These are phyloP conservation scores for Aspergillus unguis DNA, from an alignment of 2,329 filamentous ascomycete species.

Conservation along the genomic window DNA sequence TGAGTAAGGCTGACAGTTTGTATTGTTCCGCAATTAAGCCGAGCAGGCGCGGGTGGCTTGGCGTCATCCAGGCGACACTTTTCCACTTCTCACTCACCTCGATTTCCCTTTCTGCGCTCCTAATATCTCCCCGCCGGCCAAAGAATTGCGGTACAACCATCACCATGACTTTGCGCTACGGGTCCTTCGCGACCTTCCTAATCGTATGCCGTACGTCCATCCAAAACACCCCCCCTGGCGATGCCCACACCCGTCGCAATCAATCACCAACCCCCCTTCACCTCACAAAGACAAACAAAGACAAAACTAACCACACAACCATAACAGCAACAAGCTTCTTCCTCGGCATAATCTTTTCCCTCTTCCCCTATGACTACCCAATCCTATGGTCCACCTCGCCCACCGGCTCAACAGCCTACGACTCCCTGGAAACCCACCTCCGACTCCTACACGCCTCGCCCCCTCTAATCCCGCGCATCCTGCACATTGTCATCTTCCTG, in stretches of 20 bases:
- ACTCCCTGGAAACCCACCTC: slow-evolving; percentile 84
- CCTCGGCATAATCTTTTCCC: slow-evolving; percentile 94
- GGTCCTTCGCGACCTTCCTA: slow-evolving; percentile 91
- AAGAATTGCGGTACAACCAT: slow-evolving; percentile 1
- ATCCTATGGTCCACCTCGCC: slow-evolving; percentile 46
- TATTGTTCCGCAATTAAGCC: not conserved
- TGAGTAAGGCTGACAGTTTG: not conserved
- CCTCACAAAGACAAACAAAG: slow-evolving; percentile 9
- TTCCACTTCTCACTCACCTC: slow-evolving; percentile 10
- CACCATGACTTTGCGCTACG: slow-evolving; percentile 39
- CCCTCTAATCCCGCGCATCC: slow-evolving; percentile 84
- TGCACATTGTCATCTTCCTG: slow-evolving; percentile 87
- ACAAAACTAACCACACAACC: slow-evolving; percentile 10
- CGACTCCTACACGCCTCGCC: slow-evolving; percentile 88
- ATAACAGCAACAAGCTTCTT: slow-evolving; percentile 83
- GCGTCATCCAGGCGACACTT: slow-evolving; percentile 6
- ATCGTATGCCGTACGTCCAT: slow-evolving; percentile 79
- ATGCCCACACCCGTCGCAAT: slow-evolving; percentile 1
- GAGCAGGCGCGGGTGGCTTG: slow-evolving; percentile 6
- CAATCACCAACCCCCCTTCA: slow-evolving; percentile 6
- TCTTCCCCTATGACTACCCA: slow-evolving; percentile 77
- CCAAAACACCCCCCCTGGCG: slow-evolving; percentile 1
- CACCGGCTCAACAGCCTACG: slow-evolving; percentile 62
- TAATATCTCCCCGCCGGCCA: not conserved
- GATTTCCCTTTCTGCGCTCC: slow-evolving; percentile 8